Evolutionary conservation across 2,329 filamentous ascomycete species (phyloP).

Genomic region (Colletotrichum filicis): DNA sequence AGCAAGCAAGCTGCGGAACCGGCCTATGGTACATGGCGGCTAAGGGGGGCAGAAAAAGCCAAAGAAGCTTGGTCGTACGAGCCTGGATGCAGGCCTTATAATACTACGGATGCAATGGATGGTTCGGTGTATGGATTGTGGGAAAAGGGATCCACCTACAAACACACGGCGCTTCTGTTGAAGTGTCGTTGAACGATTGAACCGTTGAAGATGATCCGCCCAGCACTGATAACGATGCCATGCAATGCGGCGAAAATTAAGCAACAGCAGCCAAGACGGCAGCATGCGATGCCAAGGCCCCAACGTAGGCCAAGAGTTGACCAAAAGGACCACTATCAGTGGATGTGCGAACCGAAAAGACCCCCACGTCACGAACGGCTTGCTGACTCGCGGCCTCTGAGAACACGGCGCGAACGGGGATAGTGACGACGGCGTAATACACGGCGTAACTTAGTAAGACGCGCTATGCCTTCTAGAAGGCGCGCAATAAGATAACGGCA

Average conservation of each 20-base stretch:
- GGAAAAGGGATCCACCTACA: not conserved
- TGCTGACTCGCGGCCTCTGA: conserved; percentile 26
- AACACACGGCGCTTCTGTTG: not conserved
- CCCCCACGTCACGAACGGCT: conserved; percentile 30
- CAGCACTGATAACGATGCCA: conserved; percentile 17
- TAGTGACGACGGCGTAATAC: not conserved
- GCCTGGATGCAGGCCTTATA: not conserved
- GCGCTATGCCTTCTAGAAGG: not conserved
- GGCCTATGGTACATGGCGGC: not conserved
- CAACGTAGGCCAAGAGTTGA: conserved; percentile 21
- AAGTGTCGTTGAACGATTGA: conserved; percentile 20
- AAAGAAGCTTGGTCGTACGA: conserved; percentile 3
- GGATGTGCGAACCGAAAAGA: conserved; percentile 3
- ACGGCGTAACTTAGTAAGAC: not conserved
- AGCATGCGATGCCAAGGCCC: conserved; percentile 29
- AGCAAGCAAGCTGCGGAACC: conserved; percentile 5
- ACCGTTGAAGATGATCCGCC: not conserved
- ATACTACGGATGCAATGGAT: conserved; percentile 11
- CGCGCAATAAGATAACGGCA: not conserved
- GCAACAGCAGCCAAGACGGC: conserved; percentile 32
- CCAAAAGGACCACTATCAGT: conserved; percentile 10
- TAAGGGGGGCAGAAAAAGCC: not conserved
- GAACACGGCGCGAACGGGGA: not conserved
- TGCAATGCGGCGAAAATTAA: conserved; percentile 34
- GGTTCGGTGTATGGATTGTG: not conserved